phyloP scores from a whole-genome alignment of 768 basidiomycete genomes.

The Trametopsis cervina region DNA sequence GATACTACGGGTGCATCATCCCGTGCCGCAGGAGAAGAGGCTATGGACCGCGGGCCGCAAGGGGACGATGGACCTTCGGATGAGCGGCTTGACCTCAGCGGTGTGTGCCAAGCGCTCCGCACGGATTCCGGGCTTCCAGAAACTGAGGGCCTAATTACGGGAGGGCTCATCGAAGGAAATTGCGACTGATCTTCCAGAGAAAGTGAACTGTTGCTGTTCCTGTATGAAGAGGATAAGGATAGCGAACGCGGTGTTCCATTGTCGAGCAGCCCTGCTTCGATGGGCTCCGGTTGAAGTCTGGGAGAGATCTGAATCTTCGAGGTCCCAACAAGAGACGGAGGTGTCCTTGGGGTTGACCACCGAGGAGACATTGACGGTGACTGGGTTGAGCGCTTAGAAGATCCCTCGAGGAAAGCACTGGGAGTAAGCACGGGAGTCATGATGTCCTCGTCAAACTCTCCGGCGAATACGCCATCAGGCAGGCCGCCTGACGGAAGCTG shows the following conservation, averaged over 20 bases:
- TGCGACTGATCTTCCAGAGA: conserved; percentile 21
- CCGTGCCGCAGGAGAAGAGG: conserved; percentile 8
- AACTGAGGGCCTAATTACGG: conserved; percentile 13
- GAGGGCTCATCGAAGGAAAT: conserved; percentile 28
- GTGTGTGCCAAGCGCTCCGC: conserved; percentile 27
- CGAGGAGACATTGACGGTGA: neutral
- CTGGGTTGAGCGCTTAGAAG: conserved; percentile 1
- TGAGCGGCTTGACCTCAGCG: conserved; percentile 19
- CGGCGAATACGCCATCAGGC: conserved; percentile 54
- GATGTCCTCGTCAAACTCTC: conserved; percentile 40
- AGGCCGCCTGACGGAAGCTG: conserved; percentile 8
- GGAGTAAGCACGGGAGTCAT: conserved; percentile 20
- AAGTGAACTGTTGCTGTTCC: conserved; percentile 8
- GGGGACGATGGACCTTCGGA: conserved; percentile 19
- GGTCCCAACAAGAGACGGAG: conserved; percentile 28
- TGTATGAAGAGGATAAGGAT: conserved; percentile 8
- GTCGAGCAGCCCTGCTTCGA: conserved; percentile 40
- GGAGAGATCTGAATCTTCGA: conserved; percentile 53
- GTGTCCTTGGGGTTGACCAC: conserved; percentile 19
- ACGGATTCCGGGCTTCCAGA: conserved; percentile 18
- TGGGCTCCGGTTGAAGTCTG: conserved; percentile 41
- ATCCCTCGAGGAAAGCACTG: conserved; percentile 10
- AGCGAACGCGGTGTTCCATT: conserved; percentile 17
- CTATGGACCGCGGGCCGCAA: conserved; percentile 6
- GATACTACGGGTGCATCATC: conserved; percentile 2